phyloP scores from a whole-genome alignment of 495 filamentous ascomycete species.

The Aspergillus sclerotioniger region DNA sequence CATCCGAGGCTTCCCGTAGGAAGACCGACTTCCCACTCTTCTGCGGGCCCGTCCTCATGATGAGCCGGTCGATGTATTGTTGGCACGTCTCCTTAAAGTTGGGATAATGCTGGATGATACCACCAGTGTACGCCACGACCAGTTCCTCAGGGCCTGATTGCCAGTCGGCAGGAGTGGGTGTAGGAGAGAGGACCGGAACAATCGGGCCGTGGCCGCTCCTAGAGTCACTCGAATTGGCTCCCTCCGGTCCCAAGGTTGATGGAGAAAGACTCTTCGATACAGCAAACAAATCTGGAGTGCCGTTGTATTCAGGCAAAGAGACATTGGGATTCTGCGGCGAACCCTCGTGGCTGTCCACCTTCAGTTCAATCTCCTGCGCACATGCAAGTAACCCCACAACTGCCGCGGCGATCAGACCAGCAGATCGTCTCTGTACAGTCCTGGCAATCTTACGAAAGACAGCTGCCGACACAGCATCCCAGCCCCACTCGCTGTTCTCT shows the following conservation, averaged over 20 bases:
- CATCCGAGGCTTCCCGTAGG: constrained; percentile 68
- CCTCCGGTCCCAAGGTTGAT: background rate
- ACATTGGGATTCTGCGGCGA: constrained; percentile 31
- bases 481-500: constrained; percentile 48
- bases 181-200: constrained; percentile 42
- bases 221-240: background rate
- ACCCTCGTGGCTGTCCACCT: constrained; percentile 41
- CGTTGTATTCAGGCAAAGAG: constrained; percentile 31
- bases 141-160: constrained; percentile 58
- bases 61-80: constrained; percentile 61
- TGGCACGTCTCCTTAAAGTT: constrained; percentile 69
- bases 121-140: constrained; percentile 74
- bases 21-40: constrained; percentile 59
- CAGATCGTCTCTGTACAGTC: constrained; percentile 65
- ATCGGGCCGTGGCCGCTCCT: constrained; percentile 35
- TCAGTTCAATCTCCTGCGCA: constrained; percentile 60
- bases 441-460: constrained; percentile 60
- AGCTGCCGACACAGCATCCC: constrained; percentile 56
- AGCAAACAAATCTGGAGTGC: constrained; percentile 15
- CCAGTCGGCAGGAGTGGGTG: constrained; percentile 40
- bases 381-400: constrained; percentile 66
- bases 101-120: constrained; percentile 75
- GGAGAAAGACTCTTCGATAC: constrained; percentile 10
- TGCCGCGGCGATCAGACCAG: constrained; percentile 69
- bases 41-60: constrained; percentile 54